phyloP scores from a whole-genome alignment of 768 basidiomycete species.

The Rhodotorula babjevae region DNA sequence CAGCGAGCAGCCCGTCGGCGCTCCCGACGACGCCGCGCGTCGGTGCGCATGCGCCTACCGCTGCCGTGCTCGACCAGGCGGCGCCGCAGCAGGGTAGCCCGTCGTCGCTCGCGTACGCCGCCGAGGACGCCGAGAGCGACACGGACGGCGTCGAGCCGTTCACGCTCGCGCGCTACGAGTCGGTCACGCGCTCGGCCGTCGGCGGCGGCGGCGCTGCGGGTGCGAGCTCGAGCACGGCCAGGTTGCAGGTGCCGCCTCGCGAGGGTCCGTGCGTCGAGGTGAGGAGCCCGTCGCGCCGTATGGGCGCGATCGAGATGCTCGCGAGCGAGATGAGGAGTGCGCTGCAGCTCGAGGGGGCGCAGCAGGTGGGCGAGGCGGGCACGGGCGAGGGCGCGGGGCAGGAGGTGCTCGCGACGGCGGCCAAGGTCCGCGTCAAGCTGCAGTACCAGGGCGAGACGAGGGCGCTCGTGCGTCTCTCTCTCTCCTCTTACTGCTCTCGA shows the following conservation, averaged over 20 bases:
- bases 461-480: conserved; percentile 31
- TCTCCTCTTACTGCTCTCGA: neutral
- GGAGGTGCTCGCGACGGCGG: neutral
- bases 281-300: too few relatives aligned
- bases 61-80: too few relatives aligned
- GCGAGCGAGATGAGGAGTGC: neutral
- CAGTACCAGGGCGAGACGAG: conserved; percentile 19
- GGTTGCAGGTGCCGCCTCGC: too few relatives aligned
- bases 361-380: neutral
- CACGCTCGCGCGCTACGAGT: neutral
- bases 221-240: too few relatives aligned
- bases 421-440: conserved; percentile 34
- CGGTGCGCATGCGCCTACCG: neutral
- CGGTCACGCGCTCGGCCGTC: neutral
- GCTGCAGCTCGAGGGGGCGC: neutral
- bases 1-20: neutral
- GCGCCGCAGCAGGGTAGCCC: neutral
- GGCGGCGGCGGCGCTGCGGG: too few relatives aligned
- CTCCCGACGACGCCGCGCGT: neutral
- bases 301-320: neutral
- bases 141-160: neutral
- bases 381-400: neutral
- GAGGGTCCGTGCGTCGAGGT: too few relatives aligned
- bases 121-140: neutral
- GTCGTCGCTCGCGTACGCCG: neutral